Percentiles rank a stretch among this genome's conserved stretches.
Evolutionary conservation across 129 eudicot species (phyloP).

Genomic region (Saussurea involucrata): DNA sequence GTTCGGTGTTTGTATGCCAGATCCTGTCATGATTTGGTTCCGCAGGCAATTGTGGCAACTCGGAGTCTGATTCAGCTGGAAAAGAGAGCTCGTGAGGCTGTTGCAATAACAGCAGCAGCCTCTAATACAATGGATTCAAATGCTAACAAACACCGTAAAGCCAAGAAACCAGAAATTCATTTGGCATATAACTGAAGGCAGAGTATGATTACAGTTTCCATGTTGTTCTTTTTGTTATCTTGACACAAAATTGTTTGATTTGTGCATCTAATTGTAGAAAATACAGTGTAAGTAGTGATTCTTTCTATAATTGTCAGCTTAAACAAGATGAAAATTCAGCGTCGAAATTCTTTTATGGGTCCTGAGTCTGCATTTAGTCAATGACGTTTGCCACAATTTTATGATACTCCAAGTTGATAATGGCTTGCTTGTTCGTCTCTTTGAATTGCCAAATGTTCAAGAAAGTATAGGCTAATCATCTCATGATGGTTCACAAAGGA

Average conservation of each 20-base stretch:
- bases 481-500: no score
- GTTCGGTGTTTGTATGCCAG: constrained; percentile 76
- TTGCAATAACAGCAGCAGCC: constrained; percentile 34
- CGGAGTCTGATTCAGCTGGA: constrained; percentile 82
- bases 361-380: not conserved
- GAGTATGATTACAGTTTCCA: constrained; percentile 19
- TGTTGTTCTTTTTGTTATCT: not conserved
- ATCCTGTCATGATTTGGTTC: no score
- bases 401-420: not conserved
- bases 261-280: not conserved
- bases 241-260: not conserved
- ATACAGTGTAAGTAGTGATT: not conserved
- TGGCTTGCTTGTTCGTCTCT: not conserved
- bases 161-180: constrained; percentile 87
- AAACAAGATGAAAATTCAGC: not conserved
- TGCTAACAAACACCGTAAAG: constrained; percentile 74
- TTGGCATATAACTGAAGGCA: constrained; percentile 68
- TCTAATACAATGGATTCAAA: constrained; percentile 42
- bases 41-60: constrained; percentile 85
- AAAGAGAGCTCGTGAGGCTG: constrained; percentile 60
- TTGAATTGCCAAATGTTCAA: constrained; percentile 1
- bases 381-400: not conserved
- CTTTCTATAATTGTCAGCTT: not conserved
- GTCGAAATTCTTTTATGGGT: not conserved
- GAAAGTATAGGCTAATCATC: not conserved